Conservation (phyloP, 495 filamentous ascomycete genomes). For the Xylaria telfairii region DNA sequence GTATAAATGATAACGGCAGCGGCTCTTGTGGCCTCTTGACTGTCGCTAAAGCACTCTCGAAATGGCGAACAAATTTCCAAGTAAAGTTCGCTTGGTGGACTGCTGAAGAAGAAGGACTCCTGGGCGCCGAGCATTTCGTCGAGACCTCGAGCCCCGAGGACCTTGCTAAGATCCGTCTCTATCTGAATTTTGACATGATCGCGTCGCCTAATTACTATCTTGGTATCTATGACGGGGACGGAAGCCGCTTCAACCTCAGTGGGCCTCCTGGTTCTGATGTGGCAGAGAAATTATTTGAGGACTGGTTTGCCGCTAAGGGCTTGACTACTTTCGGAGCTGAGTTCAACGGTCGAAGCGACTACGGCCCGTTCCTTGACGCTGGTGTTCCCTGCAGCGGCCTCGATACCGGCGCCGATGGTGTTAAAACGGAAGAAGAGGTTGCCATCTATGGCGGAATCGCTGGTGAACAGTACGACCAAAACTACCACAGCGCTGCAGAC, state of each 20-base stretch:
- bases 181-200: slow-evolving; percentile 84
- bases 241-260: slow-evolving; percentile 62
- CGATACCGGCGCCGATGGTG: slow-evolving; percentile 71
- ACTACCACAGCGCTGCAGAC: slow-evolving; percentile 69
- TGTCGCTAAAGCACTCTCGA: slow-evolving; percentile 64
- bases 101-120: slow-evolving; percentile 68
- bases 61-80: slow-evolving; percentile 66
- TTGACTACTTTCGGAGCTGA: slow-evolving; percentile 55
- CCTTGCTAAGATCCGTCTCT: slow-evolving; percentile 64
- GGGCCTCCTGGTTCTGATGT: slow-evolving; percentile 69
- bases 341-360: slow-evolving; percentile 72
- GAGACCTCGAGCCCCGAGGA: slow-evolving; percentile 42
- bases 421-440: slow-evolving; percentile 67
- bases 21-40: slow-evolving; percentile 69
- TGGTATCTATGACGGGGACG: slow-evolving; percentile 76
- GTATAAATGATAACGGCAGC: slow-evolving; percentile 74
- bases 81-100: slow-evolving; percentile 76
- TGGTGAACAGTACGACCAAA: slow-evolving; percentile 63
- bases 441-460: slow-evolving; percentile 65
- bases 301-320: slow-evolving; percentile 58
- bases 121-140: slow-evolving; percentile 70
- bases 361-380: slow-evolving; percentile 68
- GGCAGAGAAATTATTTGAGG: slow-evolving; percentile 67
- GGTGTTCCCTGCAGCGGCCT: slow-evolving; percentile 70
- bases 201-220: slow-evolving; percentile 73